phyloP scores from a whole-genome alignment of 352 stramenopile genomes.

The Phytopythium ostracodes region DNA sequence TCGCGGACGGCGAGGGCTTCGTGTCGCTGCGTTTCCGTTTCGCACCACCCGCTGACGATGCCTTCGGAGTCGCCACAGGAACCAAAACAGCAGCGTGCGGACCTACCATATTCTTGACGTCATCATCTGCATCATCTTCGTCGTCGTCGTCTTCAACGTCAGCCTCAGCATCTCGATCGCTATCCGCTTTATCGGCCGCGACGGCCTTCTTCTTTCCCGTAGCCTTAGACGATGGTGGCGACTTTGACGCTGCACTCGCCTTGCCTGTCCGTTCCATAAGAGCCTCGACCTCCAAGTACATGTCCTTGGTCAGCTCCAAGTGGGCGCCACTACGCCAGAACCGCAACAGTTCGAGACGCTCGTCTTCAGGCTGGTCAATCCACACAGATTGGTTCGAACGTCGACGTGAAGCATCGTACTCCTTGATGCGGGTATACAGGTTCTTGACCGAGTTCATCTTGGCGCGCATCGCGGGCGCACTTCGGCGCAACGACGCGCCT shows the following conservation, averaged over 20 bases:
- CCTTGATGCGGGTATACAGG: constrained; percentile 20
- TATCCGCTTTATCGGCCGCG: not conserved
- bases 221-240: not conserved
- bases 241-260: not conserved
- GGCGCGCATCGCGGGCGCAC: constrained; percentile 27
- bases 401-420: constrained; percentile 17
- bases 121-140: not conserved
- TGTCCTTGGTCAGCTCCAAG: constrained; percentile 25
- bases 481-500: constrained; percentile 18
- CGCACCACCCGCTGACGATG: not conserved
- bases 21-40: constrained; percentile 1
- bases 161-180: not conserved
- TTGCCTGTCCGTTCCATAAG: not conserved
- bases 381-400: constrained; percentile 17
- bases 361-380: constrained; percentile 21
- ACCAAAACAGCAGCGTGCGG: not conserved
- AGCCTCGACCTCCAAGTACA: constrained; percentile 11
- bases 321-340: constrained; percentile 29
- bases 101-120: not conserved
- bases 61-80: not conserved
- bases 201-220: not conserved
- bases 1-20: not conserved
- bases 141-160: not conserved
- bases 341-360: constrained; percentile 22
- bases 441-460: constrained; percentile 41